Evolutionary conservation across 31 red algal species (phyloP).

Genomic region (Odonthalia washingtoniensis): DNA sequence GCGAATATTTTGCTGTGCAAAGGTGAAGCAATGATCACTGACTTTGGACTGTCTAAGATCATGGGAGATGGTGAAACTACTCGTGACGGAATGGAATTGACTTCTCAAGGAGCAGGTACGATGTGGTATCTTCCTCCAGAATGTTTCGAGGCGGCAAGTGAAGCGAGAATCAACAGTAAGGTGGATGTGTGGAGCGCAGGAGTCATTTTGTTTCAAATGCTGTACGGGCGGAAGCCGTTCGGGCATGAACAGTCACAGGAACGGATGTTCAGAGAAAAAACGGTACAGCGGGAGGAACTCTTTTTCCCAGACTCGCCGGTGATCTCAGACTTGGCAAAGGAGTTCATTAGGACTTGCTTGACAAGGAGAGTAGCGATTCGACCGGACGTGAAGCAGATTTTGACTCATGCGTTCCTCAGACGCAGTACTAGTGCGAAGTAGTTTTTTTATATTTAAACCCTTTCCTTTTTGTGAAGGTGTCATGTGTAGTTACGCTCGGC

Average conservation of each 20-base stretch:
- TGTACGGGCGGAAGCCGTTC: conserved; percentile 94
- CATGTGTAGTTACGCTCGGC: too few relatives aligned
- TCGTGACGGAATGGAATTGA: conserved; percentile 92
- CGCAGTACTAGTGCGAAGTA: too few relatives aligned
- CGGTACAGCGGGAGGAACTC: conserved; percentile 77
- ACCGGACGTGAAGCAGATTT: conserved; percentile 73
- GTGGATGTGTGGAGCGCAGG: conserved; percentile 98
- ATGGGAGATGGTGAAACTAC: conserved; percentile 76
- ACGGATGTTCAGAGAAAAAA: conserved; percentile 82
- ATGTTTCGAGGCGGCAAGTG: conserved; percentile 76
- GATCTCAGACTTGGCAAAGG: conserved; percentile 80
- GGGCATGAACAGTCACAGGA: conserved; percentile 94
- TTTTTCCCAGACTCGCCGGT: conserved; percentile 76
- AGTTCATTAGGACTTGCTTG: conserved; percentile 88
- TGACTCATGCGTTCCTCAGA: conserved; percentile 73
- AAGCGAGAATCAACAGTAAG: conserved; percentile 86
- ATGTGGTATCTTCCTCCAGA: conserved; percentile 99
- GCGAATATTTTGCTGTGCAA: conserved; percentile 96
- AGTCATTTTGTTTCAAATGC: conserved; percentile 97
- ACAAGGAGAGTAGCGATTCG: conserved; percentile 61
- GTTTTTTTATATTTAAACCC: too few relatives aligned
- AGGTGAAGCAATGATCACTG: conserved; percentile 96
- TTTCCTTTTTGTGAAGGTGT: too few relatives aligned
- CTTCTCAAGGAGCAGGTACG: conserved; percentile 96
- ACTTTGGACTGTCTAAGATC: conserved; percentile 97